Conservation (phyloP, 2,329 filamentous ascomycete genomes). For the Cladorrhinum sp. region DNA sequence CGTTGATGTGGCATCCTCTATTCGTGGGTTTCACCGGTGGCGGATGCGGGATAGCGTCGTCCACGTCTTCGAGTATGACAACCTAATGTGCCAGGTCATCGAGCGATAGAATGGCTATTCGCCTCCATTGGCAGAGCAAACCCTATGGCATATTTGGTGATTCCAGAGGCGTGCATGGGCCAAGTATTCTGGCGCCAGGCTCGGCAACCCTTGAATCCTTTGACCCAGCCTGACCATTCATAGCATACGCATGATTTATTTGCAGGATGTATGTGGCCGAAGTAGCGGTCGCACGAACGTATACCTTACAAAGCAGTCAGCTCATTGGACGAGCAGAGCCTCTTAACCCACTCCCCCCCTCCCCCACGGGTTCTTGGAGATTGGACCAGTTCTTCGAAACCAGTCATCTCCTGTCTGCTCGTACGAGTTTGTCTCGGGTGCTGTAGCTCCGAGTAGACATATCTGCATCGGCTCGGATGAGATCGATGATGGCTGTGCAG, state of each 20-base stretch:
- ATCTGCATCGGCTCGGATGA: not conserved
- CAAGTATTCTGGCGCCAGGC: not conserved
- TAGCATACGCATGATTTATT: not conserved
- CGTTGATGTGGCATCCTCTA: not conserved
- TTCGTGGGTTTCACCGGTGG: not conserved
- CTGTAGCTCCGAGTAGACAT: not conserved
- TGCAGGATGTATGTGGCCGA: not conserved
- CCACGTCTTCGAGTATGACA: not conserved
- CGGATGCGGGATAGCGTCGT: not conserved
- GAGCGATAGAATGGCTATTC: not conserved
- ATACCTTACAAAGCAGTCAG: not conserved
- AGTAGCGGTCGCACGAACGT: not conserved
- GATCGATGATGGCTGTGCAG: not conserved
- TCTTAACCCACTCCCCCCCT: not conserved
- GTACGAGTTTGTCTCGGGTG: not conserved
- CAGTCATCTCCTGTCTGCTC: not conserved
- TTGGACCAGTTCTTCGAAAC: not conserved
- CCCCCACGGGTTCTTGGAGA: not conserved
- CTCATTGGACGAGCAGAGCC: slow-evolving; percentile 15
- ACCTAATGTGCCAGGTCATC: slow-evolving; percentile 1
- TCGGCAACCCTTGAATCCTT: not conserved
- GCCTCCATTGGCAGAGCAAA: not conserved
- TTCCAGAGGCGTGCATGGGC: not conserved
- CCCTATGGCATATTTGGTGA: not conserved
- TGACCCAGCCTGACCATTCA: not conserved